Evolutionary conservation across 2,329 filamentous ascomycete genomes (phyloP).

Genomic region (Stemphylium lycopersici): DNA sequence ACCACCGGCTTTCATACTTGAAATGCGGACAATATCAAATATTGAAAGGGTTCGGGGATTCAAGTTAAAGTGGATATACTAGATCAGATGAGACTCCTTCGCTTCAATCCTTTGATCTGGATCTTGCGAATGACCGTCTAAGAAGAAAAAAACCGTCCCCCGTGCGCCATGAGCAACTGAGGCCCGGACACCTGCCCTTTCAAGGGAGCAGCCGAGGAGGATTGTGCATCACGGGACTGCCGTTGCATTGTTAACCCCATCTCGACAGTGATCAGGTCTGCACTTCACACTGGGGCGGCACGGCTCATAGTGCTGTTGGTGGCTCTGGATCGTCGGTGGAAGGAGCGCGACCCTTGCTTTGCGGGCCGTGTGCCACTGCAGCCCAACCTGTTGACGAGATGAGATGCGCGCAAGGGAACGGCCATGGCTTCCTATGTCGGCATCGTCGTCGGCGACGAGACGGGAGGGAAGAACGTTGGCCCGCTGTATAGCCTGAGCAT

Average conservation of each 20-base stretch:
- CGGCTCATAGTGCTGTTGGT: conserved; percentile 19
- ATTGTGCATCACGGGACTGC: conserved; percentile 9
- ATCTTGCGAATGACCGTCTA: not conserved
- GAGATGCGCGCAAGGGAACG: not conserved
- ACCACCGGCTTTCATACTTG: not conserved
- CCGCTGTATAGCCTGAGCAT: not conserved
- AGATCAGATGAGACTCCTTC: not conserved
- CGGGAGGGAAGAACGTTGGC: not conserved
- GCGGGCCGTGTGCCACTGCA: conserved; percentile 20
- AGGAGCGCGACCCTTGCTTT: conserved; percentile 18
- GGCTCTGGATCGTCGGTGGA: conserved; percentile 22
- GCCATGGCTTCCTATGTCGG: not conserved
- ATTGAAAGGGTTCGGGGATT: not conserved
- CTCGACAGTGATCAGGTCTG: conserved; percentile 11
- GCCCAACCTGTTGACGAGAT: not conserved
- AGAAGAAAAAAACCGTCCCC: conserved; percentile 1
- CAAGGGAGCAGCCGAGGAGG: conserved; percentile 12
- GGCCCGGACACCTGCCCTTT: conserved; percentile 12
- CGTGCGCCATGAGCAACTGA: not conserved
- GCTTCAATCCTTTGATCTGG: not conserved
- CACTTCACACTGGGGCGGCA: conserved; percentile 9
- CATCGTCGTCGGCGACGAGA: not conserved
- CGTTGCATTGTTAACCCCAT: conserved; percentile 3
- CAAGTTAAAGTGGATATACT: too few species aligned
- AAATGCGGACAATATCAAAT: not conserved